Conservation (phyloP, 768 basidiomycete species). For the Leccinum obscurum region DNA sequence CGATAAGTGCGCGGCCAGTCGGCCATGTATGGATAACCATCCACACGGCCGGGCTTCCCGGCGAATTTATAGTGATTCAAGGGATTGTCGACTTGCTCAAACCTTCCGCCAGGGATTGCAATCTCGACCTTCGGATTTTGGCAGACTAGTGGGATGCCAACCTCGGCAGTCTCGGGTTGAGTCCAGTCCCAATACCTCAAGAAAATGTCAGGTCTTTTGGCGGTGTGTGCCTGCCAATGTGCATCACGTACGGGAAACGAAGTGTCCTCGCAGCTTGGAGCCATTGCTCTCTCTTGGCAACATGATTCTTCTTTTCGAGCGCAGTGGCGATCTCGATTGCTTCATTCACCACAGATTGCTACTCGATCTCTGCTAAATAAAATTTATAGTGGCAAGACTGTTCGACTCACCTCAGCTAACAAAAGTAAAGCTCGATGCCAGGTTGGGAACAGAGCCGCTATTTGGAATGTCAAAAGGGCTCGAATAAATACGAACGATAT, state of each 20-base stretch:
- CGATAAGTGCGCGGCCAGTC: slow-evolving; percentile 17
- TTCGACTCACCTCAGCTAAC: slow-evolving; percentile 12
- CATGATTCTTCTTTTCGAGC: background rate
- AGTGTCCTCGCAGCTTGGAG: slow-evolving; percentile 12
- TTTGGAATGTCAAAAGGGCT: slow-evolving; percentile 2
- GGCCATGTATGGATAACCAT: slow-evolving; percentile 3
- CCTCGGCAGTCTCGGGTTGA: background rate
- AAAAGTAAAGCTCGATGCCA: slow-evolving; percentile 19
- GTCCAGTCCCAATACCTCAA: slow-evolving; percentile 23
- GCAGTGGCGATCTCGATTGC: slow-evolving; percentile 15
- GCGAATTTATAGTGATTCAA: slow-evolving; percentile 17
- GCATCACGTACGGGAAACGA: slow-evolving; percentile 19
- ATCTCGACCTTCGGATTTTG: slow-evolving; percentile 3
- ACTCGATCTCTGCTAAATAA: background rate
- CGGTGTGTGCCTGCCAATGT: background rate
- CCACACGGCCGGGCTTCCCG: background rate
- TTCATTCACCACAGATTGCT: slow-evolving; percentile 21
- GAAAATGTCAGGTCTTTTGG: background rate
- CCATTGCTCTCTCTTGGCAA: slow-evolving; percentile 10
- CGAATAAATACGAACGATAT: rapidly evolving
- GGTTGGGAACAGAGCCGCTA: slow-evolving; percentile 23
- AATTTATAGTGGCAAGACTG: background rate
- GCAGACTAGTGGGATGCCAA: slow-evolving; percentile 8
- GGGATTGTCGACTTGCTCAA: slow-evolving; percentile 3
- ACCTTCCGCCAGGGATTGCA: background rate